These are phyloP conservation scores for Thinopyrum obtusiflorum DNA, from an alignment of 202 grass and related monocot species.

Conservation along the genomic window DNA sequence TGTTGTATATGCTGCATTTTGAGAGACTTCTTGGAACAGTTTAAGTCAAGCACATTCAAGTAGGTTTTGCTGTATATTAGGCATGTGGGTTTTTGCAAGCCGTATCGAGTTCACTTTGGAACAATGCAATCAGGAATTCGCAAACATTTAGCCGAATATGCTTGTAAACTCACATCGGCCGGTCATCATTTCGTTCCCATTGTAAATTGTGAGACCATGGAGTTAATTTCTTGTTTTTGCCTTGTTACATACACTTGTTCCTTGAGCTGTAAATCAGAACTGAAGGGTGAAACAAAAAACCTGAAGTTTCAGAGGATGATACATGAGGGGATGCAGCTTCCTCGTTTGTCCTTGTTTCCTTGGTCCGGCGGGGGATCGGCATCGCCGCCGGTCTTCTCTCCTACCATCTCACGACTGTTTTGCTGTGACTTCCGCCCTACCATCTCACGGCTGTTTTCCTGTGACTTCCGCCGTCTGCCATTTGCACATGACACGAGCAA, in stretches of 20 bases:
- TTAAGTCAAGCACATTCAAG: conserved; percentile 20
- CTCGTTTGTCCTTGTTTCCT: background rate
- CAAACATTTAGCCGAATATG: background rate
- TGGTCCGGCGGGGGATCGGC: background rate
- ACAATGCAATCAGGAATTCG: background rate
- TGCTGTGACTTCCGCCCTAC: background rate
- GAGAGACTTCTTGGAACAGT: conserved; percentile 7
- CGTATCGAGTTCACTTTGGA: background rate
- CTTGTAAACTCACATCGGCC: background rate
- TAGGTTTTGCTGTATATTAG: conserved; percentile 10
- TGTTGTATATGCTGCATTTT: conserved; percentile 38
- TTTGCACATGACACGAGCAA: background rate
- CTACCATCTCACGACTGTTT: background rate
- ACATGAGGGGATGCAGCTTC: conserved; percentile 26
- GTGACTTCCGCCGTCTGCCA: conserved; percentile 4
- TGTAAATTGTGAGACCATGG: conserved; percentile 15
- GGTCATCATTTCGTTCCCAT: background rate
- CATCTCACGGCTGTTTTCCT: background rate
- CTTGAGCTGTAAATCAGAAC: background rate
- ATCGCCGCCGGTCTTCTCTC: background rate
- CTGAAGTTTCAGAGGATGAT: conserved; percentile 46
- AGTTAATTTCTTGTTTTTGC: background rate
- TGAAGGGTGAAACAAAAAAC: background rate
- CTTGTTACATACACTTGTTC: conserved; percentile 21
- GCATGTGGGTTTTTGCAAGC: conserved; percentile 5